phyloP scores from a whole-genome alignment of 805 yeast species.

The Yarrowia deformans region DNA sequence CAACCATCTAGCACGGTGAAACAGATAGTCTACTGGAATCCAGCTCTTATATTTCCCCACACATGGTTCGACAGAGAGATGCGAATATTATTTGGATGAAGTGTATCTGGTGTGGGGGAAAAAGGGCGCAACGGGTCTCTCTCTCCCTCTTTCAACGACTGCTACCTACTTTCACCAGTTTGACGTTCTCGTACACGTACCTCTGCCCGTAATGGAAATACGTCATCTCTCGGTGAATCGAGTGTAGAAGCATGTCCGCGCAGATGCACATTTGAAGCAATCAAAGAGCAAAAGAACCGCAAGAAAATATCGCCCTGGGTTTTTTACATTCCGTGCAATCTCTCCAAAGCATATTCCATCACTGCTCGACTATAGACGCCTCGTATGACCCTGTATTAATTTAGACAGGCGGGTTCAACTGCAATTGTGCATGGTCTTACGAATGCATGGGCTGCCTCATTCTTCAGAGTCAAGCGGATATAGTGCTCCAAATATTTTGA shows the following conservation, averaged over 20 bases:
- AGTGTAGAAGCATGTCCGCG: neutral
- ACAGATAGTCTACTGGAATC: neutral
- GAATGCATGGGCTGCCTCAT: neutral
- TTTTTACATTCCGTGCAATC: neutral
- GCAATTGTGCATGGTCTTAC: neutral
- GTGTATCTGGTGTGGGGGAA: constrained; percentile 18
- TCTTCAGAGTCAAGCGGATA: no score
- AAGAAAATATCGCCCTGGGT: neutral
- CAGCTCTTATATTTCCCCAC: constrained; percentile 2
- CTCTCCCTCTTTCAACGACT: no score
- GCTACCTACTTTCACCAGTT: no score
- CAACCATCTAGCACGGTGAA: constrained; percentile 9
- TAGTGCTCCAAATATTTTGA: no score
- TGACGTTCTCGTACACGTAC: no score
- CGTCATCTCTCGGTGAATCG: no score
- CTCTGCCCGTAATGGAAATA: neutral
- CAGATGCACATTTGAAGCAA: neutral
- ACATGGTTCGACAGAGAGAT: neutral
- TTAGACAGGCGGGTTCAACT: constrained; percentile 3
- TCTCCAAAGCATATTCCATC: neutral
- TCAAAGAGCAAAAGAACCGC: neutral
- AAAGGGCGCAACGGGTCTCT: neutral
- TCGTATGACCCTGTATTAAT: neutral
- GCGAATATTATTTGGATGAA: neutral
- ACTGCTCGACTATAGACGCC: neutral